Percentiles rank a stretch among this genome's conserved stretches.
These are phyloP conservation scores for Spongiforma sp. DNA, from an alignment of 1,284 basidiomycete genomes.

Conservation along the genomic window DNA sequence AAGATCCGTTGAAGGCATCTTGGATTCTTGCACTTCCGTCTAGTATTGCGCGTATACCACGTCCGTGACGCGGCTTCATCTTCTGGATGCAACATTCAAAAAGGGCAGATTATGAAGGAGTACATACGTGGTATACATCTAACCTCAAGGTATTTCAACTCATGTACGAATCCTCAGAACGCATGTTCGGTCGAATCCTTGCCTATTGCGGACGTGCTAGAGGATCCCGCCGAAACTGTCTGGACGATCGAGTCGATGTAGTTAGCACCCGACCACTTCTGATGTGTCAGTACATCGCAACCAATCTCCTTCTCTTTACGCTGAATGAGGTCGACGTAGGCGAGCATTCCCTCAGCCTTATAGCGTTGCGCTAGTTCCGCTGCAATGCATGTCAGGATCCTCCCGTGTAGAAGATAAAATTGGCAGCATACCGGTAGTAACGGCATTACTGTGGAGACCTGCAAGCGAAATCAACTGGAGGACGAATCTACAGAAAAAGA, in stretches of 20 bases:
- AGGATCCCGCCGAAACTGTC: conserved; percentile 82
- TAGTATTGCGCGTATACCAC: not conserved
- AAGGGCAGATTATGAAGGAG: conserved; percentile 3
- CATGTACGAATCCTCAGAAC: conserved; percentile 54
- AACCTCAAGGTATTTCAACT: conserved; percentile 8
- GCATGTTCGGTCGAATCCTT: conserved; percentile 87
- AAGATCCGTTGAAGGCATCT: conserved; percentile 20
- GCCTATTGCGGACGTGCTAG: conserved; percentile 81
- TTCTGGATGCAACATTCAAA: conserved; percentile 6
- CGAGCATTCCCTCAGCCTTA: conserved; percentile 87
- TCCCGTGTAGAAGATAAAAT: not conserved
- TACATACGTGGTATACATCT: conserved; percentile 5
- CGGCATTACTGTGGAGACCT: conserved; percentile 87
- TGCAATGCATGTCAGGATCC: conserved; percentile 32
- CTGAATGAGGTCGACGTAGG: conserved; percentile 86
- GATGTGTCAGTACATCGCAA: conserved; percentile 91
- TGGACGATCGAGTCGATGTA: conserved; percentile 84
- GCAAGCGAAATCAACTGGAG: conserved; percentile 88
- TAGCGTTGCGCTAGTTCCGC: conserved; percentile 79
- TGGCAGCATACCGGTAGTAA: conserved; percentile 65
- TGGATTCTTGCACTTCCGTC: conserved; percentile 11
- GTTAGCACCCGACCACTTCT: conserved; percentile 92
- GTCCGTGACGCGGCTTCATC: conserved; percentile 9
- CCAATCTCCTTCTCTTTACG: conserved; percentile 90
- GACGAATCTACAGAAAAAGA: conserved; percentile 69